Evolutionary conservation across 192 early-diverging fungal species (phyloP).

Genomic region (Podila verticillata): DNA sequence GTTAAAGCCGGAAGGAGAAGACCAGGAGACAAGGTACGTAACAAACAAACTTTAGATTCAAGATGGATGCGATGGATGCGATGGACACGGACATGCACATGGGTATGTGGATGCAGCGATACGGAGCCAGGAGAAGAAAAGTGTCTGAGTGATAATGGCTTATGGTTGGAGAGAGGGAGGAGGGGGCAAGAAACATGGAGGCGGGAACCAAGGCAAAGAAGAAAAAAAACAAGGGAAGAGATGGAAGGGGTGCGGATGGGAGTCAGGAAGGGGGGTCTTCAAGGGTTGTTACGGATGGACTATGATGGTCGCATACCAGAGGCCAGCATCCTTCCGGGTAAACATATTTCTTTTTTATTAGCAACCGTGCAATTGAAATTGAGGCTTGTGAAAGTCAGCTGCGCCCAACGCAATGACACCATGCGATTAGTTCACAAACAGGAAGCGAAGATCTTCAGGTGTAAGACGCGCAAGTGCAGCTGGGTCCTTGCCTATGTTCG

Average conservation of each 20-base stretch:
- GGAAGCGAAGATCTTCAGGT: constrained; percentile 84
- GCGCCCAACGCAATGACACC: not conserved
- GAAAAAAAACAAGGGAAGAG: not conserved
- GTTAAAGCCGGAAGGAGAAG: too few relatives aligned
- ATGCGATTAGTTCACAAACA: constrained; percentile 75
- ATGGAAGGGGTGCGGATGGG: constrained; percentile 2
- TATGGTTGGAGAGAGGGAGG: not conserved
- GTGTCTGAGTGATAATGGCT: too few relatives aligned
- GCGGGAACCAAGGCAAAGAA: not conserved
- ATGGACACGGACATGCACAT: too few relatives aligned
- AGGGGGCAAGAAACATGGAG: not conserved
- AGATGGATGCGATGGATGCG: too few relatives aligned
- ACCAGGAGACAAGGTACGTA: too few relatives aligned
- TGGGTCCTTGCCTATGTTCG: constrained; percentile 63
- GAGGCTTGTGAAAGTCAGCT: not conserved
- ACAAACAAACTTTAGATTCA: too few relatives aligned
- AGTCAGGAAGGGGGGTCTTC: not conserved
- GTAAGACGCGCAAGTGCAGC: constrained; percentile 77
- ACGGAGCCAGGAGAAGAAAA: too few relatives aligned
- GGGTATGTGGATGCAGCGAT: too few relatives aligned
- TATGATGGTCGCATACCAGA: not conserved
- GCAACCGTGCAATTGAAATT: not conserved
- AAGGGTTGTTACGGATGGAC: too few relatives aligned
- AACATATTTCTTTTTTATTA: too few relatives aligned
- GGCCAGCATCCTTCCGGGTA: not conserved